Conservation (phyloP, 768 basidiomycete species). For the Porphyrellus cyaneotinctus region DNA sequence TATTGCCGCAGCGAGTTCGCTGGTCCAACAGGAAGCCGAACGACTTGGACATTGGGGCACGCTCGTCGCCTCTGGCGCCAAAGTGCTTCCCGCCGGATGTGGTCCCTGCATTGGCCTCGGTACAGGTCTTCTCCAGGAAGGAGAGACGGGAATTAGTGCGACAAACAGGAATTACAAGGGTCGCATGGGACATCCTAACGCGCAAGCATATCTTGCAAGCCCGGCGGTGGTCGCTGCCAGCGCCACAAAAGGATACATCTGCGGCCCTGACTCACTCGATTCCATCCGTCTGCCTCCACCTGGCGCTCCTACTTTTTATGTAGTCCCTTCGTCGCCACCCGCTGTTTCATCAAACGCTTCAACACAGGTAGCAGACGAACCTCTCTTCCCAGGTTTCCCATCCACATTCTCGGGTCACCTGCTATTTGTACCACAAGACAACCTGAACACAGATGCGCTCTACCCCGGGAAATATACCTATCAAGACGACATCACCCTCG, state of each 20-base stretch:
- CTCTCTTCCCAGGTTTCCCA: slow-evolving; percentile 81
- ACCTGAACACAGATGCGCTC: slow-evolving; percentile 96
- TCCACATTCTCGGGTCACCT: slow-evolving; percentile 74
- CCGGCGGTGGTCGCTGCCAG: slow-evolving; percentile 97
- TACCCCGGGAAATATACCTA: slow-evolving; percentile 99
- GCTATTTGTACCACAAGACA: slow-evolving; percentile 95
- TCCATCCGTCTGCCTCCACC: slow-evolving; percentile 45
- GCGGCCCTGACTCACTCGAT: slow-evolving; percentile 71
- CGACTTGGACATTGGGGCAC: slow-evolving; percentile 82
- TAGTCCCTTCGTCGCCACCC: slow-evolving; percentile 33
- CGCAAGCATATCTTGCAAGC: slow-evolving; percentile 92
- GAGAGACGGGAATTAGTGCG: slow-evolving; percentile 93
- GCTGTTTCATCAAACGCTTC: slow-evolving; percentile 29
- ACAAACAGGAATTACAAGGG: slow-evolving; percentile 99
- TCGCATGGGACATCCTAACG: slow-evolving; percentile 94
- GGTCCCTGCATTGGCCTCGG: slow-evolving; percentile 98
- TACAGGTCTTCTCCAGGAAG: slow-evolving; percentile 87
- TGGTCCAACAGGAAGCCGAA: slow-evolving; percentile 90
- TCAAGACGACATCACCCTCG: slow-evolving; percentile 97
- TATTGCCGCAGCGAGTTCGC: slow-evolving; percentile 90
- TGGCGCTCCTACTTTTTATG: slow-evolving; percentile 55
- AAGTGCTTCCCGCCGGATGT: slow-evolving; percentile 90
- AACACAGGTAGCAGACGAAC: slow-evolving; percentile 42
- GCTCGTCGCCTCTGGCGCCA: slow-evolving; percentile 84
- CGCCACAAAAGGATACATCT: slow-evolving; percentile 88